Percentiles rank a stretch among this genome's conserved stretches.
phyloP scores from a whole-genome alignment of 164 flowering plant genomes.

The Tetracentron sinense region DNA sequence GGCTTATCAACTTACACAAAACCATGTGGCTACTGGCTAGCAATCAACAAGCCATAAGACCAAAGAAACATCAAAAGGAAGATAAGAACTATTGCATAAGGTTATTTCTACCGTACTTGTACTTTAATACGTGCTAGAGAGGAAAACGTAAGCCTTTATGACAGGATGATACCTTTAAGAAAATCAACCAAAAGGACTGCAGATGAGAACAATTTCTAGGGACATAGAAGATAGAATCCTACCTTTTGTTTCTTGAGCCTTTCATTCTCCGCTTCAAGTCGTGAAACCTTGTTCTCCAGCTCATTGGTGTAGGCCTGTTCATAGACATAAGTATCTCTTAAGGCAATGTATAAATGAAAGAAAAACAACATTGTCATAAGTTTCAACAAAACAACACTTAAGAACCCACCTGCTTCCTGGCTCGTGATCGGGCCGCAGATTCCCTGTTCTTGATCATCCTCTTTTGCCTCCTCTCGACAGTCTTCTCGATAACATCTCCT shows the following conservation, averaged over 20 bases:
- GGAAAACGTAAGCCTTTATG: background rate
- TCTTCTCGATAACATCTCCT: constrained; percentile 44
- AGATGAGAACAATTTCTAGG: no score
- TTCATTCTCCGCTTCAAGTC: constrained; percentile 33
- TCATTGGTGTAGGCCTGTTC: constrained; percentile 57
- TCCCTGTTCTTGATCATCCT: no score
- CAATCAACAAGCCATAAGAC: no score
- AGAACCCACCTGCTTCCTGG: no score
- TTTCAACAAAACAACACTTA: background rate
- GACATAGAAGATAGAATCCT: background rate
- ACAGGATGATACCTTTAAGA: no score
- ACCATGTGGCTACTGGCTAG: no score
- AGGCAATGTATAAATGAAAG: background rate
- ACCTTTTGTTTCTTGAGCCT: constrained; percentile 29
- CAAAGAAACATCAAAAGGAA: no score
- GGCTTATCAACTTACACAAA: no score
- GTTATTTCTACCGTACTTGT: no score
- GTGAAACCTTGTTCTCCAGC: constrained; percentile 49
- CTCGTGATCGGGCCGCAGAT: no score
- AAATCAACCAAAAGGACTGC: no score
- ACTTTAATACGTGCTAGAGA: background rate
- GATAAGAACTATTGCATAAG: no score
- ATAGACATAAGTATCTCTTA: background rate
- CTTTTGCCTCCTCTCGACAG: constrained; percentile 57
- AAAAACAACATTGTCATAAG: background rate